phyloP scores from a whole-genome alignment of 768 basidiomycete species.

The Astraeus odoratus region DNA sequence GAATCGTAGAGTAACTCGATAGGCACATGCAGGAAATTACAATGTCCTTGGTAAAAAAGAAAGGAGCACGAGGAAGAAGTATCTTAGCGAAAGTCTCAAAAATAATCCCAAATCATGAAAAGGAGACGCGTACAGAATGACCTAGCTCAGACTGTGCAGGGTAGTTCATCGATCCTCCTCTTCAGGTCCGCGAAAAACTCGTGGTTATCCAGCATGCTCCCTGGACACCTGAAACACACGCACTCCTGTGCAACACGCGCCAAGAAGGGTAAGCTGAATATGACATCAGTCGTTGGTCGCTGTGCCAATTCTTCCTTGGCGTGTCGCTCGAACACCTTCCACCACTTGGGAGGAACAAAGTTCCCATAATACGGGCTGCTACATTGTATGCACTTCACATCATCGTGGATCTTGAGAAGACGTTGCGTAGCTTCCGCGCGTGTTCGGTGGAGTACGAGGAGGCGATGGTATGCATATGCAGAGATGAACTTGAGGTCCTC shows the following conservation, averaged over 20 bases:
- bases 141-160: slow-evolving; percentile 34
- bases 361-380: slow-evolving; percentile 43
- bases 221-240: slow-evolving; percentile 58
- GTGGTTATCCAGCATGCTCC: slow-evolving; percentile 58
- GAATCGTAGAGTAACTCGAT: too few relatives aligned
- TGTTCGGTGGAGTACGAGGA: slow-evolving; percentile 52
- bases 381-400: slow-evolving; percentile 63
- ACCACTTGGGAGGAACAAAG: slow-evolving; percentile 59
- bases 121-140: too few relatives aligned
- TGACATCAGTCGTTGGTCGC: slow-evolving; percentile 50
- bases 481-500: slow-evolving; percentile 62
- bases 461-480: slow-evolving; percentile 61
- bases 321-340: slow-evolving; percentile 50
- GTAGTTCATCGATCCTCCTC: slow-evolving; percentile 47
- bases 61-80: too few relatives aligned
- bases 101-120: too few relatives aligned
- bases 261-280: slow-evolving; percentile 58
- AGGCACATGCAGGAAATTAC: too few relatives aligned
- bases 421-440: slow-evolving; percentile 44
- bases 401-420: slow-evolving; percentile 39
- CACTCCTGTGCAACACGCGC: slow-evolving; percentile 41
- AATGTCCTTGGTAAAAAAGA: too few relatives aligned
- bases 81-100: background rate
- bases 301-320: slow-evolving; percentile 51
- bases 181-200: slow-evolving; percentile 49